These are phyloP conservation scores for Kurtzmaniella quercitrusa DNA, from an alignment of 1,139 yeast genomes.

Conservation along the genomic window DNA sequence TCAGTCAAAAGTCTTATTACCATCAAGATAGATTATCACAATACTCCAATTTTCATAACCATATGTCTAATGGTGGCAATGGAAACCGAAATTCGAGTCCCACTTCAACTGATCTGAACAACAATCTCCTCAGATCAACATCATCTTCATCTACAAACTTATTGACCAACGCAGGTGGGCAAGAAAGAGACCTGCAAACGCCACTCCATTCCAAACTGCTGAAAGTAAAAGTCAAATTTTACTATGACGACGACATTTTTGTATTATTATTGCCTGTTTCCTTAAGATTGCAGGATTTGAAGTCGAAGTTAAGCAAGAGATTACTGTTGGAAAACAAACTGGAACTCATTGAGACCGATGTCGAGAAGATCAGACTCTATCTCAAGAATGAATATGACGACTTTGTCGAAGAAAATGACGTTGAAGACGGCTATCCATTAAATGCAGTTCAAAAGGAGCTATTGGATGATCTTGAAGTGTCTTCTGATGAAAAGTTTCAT, in stretches of 20 bases:
- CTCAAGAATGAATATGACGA: conserved; percentile 43
- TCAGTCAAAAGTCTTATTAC: conserved; percentile 37
- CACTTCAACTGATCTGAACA: not conserved
- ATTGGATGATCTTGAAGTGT: conserved; percentile 33
- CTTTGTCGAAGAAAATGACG: conserved; percentile 27
- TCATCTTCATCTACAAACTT: conserved; percentile 14
- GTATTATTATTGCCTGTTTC: conserved; percentile 72
- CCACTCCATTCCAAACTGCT: conserved; percentile 10
- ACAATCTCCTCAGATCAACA: conserved; percentile 16
- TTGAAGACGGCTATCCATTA: conserved; percentile 19
- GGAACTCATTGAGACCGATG: conserved; percentile 4
- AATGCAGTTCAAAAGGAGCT: conserved; percentile 17
- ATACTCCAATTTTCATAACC: conserved; percentile 28
- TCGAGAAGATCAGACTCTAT: conserved; percentile 23
- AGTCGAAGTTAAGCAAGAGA: conserved; percentile 61
- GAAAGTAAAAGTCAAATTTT: conserved; percentile 73
- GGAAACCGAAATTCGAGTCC: conserved; percentile 3
- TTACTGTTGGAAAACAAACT: conserved; percentile 21
- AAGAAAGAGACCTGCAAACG: conserved; percentile 12
- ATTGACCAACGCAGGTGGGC: conserved; percentile 1
- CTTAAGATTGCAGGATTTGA: conserved; percentile 57
- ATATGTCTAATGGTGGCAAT: conserved; percentile 7
- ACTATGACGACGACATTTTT: conserved; percentile 84
- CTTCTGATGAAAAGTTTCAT: conserved; percentile 39
- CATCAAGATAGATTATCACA: conserved; percentile 43